These are phyloP conservation scores for Opeltia flavorubescens DNA, from an alignment of 495 filamentous ascomycete species.

Conservation along the genomic window DNA sequence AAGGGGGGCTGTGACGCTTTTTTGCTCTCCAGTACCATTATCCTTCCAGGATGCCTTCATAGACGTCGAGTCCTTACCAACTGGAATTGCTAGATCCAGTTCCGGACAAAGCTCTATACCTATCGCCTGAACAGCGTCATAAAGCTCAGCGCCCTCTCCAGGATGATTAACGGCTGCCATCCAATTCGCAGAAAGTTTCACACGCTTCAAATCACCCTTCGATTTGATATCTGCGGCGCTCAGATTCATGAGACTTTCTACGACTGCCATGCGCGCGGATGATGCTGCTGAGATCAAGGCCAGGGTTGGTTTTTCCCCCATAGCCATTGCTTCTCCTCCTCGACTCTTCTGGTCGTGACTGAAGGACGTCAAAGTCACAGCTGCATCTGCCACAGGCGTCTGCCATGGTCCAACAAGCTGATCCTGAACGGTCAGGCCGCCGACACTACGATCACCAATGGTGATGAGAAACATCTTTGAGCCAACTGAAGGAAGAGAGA, in stretches of 20 bases:
- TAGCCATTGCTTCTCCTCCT: conserved; percentile 96
- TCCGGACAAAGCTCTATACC: conserved; percentile 71
- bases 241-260: conserved; percentile 84
- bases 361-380: conserved; percentile 76
- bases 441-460: conserved; percentile 84
- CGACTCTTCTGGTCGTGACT: conserved; percentile 52
- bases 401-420: conserved; percentile 98
- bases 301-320: conserved; percentile 85
- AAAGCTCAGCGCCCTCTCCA: conserved; percentile 86
- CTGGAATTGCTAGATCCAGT: conserved; percentile 81
- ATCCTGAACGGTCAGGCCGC: conserved; percentile 75
- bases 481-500: conserved; percentile 75
- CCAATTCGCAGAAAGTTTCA: conserved; percentile 93
- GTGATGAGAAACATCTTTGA: conserved; percentile 97
- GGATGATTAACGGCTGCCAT: conserved; percentile 92
- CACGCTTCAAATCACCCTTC: conserved; percentile 50
- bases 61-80: conserved; percentile 94
- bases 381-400: conserved; percentile 84
- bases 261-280: conserved; percentile 94
- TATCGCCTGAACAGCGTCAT: conserved; percentile 85
- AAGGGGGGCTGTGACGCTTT: conserved; percentile 83
- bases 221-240: conserved; percentile 71
- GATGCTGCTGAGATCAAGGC: conserved; percentile 84
- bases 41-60: conserved; percentile 98
- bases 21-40: conserved; percentile 45